Percentiles rank a stretch among this genome's conserved stretches.
Evolutionary conservation across 2,329 filamentous ascomycete genomes (phyloP).

Genomic region (Chalaropsis ovoidea): DNA sequence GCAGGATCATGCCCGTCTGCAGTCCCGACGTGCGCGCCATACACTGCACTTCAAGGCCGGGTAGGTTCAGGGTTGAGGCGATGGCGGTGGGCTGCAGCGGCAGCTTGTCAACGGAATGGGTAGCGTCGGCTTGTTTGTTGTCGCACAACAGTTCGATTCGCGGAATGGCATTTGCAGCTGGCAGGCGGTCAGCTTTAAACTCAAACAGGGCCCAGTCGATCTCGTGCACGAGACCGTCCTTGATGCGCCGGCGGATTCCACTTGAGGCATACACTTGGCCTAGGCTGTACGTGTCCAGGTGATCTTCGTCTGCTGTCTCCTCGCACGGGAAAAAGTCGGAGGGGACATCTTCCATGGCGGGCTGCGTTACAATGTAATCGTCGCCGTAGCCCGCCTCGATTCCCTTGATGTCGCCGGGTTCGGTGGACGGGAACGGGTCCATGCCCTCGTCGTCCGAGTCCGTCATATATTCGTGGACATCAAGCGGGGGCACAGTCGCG

Average conservation of each 20-base stretch:
- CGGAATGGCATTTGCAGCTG: slow-evolving; percentile 61
- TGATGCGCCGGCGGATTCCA: slow-evolving; percentile 67
- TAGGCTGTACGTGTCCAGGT: slow-evolving; percentile 68
- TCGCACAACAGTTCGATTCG: slow-evolving; percentile 26
- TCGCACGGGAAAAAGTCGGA: slow-evolving; percentile 63
- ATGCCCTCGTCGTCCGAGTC: slow-evolving; percentile 20
- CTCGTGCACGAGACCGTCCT: slow-evolving; percentile 68
- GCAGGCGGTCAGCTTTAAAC: slow-evolving; percentile 60
- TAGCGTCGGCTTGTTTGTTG: slow-evolving; percentile 22
- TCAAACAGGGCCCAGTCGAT: slow-evolving; percentile 92
- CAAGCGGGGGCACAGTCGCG: slow-evolving; percentile 44
- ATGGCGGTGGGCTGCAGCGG: slow-evolving; percentile 48
- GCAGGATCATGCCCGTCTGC: slow-evolving; percentile 66
- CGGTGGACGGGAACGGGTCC: slow-evolving; percentile 35
- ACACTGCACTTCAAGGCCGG: slow-evolving; percentile 73
- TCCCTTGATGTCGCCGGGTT: slow-evolving; percentile 68
- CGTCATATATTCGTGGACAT: slow-evolving; percentile 30
- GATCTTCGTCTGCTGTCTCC: slow-evolving; percentile 65
- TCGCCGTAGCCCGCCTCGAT: slow-evolving; percentile 65
- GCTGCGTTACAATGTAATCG: slow-evolving; percentile 77
- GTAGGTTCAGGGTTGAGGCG: slow-evolving; percentile 51
- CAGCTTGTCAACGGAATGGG: slow-evolving; percentile 30
- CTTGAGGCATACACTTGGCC: slow-evolving; percentile 84
- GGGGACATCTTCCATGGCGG: slow-evolving; percentile 76
- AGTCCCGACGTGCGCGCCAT: slow-evolving; percentile 79